These are phyloP conservation scores for Komagataella pastoris DNA, from an alignment of 805 yeast genomes.

Conservation along the genomic window DNA sequence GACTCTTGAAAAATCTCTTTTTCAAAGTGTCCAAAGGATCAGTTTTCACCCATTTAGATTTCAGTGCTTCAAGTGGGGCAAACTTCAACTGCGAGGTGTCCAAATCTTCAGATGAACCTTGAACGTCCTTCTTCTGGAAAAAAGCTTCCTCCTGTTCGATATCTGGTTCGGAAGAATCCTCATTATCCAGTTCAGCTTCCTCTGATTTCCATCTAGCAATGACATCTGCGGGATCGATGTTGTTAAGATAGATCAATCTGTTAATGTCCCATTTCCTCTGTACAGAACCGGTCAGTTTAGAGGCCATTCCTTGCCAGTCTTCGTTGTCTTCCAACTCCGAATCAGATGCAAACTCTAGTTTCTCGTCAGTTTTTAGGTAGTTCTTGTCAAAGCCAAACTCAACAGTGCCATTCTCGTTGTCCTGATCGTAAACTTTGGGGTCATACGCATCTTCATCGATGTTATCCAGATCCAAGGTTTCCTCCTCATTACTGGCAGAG, in stretches of 20 bases:
- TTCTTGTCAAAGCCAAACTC: constrained; percentile 32
- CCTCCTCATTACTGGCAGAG: constrained; percentile 30
- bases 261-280: constrained; percentile 66
- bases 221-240: constrained; percentile 62
- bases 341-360: constrained; percentile 35
- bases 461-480: constrained; percentile 30
- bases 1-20: constrained; percentile 17
- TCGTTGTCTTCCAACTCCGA: constrained; percentile 31
- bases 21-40: not conserved
- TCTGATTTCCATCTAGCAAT: constrained; percentile 58
- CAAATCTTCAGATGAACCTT: constrained; percentile 16
- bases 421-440: constrained; percentile 26
- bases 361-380: constrained; percentile 21
- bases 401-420: constrained; percentile 29
- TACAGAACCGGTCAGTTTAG: constrained; percentile 40
- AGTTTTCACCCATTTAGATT: constrained; percentile 25
- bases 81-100: constrained; percentile 24
- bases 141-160: constrained; percentile 37
- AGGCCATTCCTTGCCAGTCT: constrained; percentile 37
- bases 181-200: constrained; percentile 27
- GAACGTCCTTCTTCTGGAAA: constrained; percentile 35
- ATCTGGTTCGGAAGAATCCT: constrained; percentile 20
- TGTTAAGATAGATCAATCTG: constrained; percentile 67
- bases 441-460: constrained; percentile 30
- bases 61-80: constrained; percentile 28